Evolutionary conservation across 257 asterid genomes (phyloP).

Genomic region (Solanum raphanifolium): DNA sequence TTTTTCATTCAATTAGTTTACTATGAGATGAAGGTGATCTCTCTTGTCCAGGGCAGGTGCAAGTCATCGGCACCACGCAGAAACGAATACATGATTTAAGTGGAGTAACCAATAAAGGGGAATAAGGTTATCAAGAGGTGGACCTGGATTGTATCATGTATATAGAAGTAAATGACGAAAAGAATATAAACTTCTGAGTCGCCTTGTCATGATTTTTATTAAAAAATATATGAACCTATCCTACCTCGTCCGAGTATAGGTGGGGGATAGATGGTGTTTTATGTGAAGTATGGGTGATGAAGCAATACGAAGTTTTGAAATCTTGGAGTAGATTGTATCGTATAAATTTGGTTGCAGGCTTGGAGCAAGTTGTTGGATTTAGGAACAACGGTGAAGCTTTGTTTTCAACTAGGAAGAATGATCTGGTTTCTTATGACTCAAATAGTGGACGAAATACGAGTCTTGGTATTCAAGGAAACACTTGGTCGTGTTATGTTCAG

Average conservation of each 20-base stretch:
- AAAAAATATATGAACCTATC: too few species aligned
- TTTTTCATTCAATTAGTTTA: not conserved
- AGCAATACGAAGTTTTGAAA: slow-evolving; percentile 28
- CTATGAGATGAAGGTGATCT: not conserved
- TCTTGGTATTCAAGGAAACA: too few species aligned
- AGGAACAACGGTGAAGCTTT: too few species aligned
- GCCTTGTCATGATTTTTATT: too few species aligned
- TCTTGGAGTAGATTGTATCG: slow-evolving; percentile 42
- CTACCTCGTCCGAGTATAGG: too few species aligned
- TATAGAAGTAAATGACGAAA: not conserved
- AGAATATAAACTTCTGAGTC: too few species aligned
- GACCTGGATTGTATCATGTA: not conserved
- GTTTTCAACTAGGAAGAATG: too few species aligned
- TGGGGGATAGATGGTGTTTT: not conserved
- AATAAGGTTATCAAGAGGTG: not conserved
- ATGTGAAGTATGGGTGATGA: not conserved
- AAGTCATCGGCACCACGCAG: not conserved
- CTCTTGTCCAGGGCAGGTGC: not conserved
- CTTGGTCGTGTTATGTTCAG: too few species aligned
- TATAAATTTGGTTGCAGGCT: slow-evolving; percentile 9
- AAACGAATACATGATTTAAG: not conserved
- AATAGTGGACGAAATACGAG: too few species aligned
- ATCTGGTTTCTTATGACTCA: too few species aligned
- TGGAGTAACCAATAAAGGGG: not conserved
- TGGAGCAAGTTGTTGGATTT: not conserved